phyloP scores from a whole-genome alignment of 1,284 basidiomycete species.

The Spongiforma sp. region DNA sequence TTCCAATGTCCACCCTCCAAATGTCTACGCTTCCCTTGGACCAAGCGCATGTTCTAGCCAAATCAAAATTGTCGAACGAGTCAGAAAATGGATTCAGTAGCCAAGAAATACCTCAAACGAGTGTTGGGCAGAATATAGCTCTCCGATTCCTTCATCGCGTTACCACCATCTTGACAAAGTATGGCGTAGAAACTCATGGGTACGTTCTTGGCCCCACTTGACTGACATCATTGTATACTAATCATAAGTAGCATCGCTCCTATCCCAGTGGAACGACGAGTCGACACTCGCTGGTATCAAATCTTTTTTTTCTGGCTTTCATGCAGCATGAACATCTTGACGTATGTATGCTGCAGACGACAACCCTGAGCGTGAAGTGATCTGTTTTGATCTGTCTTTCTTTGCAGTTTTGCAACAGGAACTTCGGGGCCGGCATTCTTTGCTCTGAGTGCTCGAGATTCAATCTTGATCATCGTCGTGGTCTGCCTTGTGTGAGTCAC shows the following conservation, averaged over 20 bases:
- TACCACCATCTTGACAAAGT: constrained; percentile 24
- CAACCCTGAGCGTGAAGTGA: no score
- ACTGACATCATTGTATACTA: not conserved
- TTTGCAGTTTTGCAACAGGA: constrained; percentile 54
- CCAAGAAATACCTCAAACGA: no score
- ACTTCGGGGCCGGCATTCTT: constrained; percentile 66
- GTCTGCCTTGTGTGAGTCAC: constrained; percentile 58
- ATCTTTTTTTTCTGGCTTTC: constrained; percentile 75
- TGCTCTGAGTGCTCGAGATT: constrained; percentile 55
- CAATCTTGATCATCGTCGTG: constrained; percentile 55
- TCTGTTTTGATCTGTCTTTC: no score
- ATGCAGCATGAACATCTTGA: constrained; percentile 62
- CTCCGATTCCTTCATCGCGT: constrained; percentile 21
- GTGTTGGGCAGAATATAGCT: no score
- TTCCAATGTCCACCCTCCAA: not conserved
- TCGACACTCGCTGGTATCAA: constrained; percentile 61
- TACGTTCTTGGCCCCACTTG: constrained; percentile 22
- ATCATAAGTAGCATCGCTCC: constrained; percentile 60
- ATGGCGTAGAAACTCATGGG: constrained; percentile 45
- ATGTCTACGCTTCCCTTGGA: constrained; percentile 15
- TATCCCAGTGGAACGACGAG: constrained; percentile 48
- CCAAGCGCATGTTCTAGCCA: not conserved
- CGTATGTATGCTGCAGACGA: constrained; percentile 38
- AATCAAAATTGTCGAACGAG: not conserved
- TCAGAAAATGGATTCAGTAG: constrained; percentile 14